Evolutionary conservation across 1,139 yeast genomes (phyloP).

Genomic region (Arxiozyma telluris): DNA sequence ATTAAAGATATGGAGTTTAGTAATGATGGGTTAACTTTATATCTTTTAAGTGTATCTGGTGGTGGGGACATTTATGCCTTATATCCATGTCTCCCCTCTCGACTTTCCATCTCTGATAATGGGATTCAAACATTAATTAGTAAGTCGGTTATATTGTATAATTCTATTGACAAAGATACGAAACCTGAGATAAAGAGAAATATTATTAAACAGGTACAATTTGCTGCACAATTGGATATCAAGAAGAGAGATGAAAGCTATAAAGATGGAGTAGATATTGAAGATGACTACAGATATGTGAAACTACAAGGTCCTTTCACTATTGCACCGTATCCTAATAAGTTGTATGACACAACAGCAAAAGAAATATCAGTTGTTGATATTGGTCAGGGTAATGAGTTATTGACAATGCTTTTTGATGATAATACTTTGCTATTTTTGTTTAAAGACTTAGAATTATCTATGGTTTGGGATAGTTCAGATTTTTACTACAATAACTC

Average conservation of each 20-base stretch:
- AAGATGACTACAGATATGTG: constrained; percentile 10
- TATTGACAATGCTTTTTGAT: constrained; percentile 16
- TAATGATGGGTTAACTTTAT: constrained; percentile 38
- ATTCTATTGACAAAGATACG: constrained; percentile 16
- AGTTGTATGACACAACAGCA: constrained; percentile 38
- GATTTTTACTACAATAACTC: constrained; percentile 19
- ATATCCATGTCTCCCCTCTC: constrained; percentile 47
- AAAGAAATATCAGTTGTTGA: constrained; percentile 29
- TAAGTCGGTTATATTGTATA: constrained; percentile 33
- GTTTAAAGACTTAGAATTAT: constrained; percentile 24
- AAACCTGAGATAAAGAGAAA: constrained; percentile 15
- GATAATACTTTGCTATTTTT: constrained; percentile 20
- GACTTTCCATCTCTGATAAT: constrained; percentile 30
- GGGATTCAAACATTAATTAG: constrained; percentile 36
- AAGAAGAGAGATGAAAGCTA: constrained; percentile 8
- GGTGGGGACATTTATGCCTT: constrained; percentile 49
- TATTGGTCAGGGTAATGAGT: constrained; percentile 23
- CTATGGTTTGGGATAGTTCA: constrained; percentile 24
- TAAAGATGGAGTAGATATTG: constrained; percentile 9
- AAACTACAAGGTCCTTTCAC: constrained; percentile 45
- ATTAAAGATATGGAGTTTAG: constrained; percentile 40
- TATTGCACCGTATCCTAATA: constrained; percentile 43
- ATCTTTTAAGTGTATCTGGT: constrained; percentile 35
- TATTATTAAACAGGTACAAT: constrained; percentile 27
- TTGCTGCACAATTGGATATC: constrained; percentile 20